Conservation (phyloP, 2,329 filamentous ascomycete genomes). For the Aureobasidium sp. region DNA sequence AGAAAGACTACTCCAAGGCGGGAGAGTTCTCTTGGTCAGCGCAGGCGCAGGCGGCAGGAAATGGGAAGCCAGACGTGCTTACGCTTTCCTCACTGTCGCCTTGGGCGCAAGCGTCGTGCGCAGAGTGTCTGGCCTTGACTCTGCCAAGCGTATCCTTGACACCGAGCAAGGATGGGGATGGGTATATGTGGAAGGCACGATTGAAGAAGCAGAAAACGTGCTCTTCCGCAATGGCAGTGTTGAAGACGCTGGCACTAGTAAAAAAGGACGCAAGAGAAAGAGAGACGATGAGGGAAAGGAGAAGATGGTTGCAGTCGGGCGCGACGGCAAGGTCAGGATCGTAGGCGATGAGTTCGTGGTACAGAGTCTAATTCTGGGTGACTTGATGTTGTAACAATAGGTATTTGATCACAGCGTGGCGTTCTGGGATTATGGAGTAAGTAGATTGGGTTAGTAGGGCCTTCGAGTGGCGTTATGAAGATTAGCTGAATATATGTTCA, state of each 20-base stretch:
- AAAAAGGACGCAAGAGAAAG: slow-evolving; percentile 7
- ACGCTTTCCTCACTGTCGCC: slow-evolving; percentile 72
- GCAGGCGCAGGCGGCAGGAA: slow-evolving; percentile 49
- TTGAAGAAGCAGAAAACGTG: slow-evolving; percentile 47
- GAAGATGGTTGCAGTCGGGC: slow-evolving; percentile 26
- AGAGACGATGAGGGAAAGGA: slow-evolving; percentile 26
- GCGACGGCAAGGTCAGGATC: slow-evolving; percentile 52
- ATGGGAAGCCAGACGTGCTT: slow-evolving; percentile 58
- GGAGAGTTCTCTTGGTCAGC: slow-evolving; percentile 28
- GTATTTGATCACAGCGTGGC: neutral
- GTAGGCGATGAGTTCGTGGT: slow-evolving; percentile 82
- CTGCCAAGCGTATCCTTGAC: slow-evolving; percentile 55
- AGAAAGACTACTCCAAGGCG: slow-evolving; percentile 24
- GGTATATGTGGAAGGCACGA: slow-evolving; percentile 60
- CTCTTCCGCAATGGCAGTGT: slow-evolving; percentile 35
- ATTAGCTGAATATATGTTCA: neutral
- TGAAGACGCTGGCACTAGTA: neutral
- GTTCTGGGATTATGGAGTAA: neutral
- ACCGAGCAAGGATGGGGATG: slow-evolving; percentile 60
- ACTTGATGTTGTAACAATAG: slow-evolving; percentile 55
- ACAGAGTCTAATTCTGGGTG: slow-evolving; percentile 84
- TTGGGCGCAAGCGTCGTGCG: slow-evolving; percentile 64
- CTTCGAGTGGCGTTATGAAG: neutral
- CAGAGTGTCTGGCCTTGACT: slow-evolving; percentile 57
- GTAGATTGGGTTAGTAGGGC: neutral